Base-by-base conservation (phyloP, 2,329 filamentous ascomycete genomes). In the Botrytis fragariae region DNA sequence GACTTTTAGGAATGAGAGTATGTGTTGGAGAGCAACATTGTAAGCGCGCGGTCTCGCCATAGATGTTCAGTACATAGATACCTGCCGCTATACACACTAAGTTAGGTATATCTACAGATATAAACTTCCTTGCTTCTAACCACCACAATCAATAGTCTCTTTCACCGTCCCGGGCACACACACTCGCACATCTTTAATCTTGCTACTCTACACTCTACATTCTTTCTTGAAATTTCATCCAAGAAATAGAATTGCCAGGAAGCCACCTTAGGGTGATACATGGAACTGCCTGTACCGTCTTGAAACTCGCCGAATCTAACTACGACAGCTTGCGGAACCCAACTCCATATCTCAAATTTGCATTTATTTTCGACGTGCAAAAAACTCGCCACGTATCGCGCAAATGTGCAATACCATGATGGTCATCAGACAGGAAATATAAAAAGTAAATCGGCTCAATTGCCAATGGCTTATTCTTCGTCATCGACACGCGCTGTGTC, bases 391-490 rank as follows among this genome's bases (percentile, higher is more conserved):
- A 29, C 35, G n/a, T 32, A 22, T 32, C 35, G 62, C 18, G 42
- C 29, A 68, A 29, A 68, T 35, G 12, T 45, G 22, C 29, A 44
- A 45, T 39, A 71, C 57, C 42, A 73, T 68, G 68, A 74, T 74
- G 74, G 72, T 69, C 39, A 71, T 68, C 18, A 57, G 37, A 62
- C 72, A 72, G 29, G 44, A 54, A 18, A 16, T 18, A 60, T 63
- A 57, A 20, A 14, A 60, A 42, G 22, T 25, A 63, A 39, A 42
- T 3, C 37, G 48, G 51, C 42, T 60, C 25, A 25, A 63, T 73
- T 73, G 71, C 65, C 57, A 69, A 80, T 80, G 78, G 77, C 75
- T 72, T 76, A 71, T 35, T 73, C 74, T 32, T 75, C 74, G 14
- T 59, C 68, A 12, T 35, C 73, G 25, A 75, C 75, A 57, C 79